Base-by-base conservation (phyloP, 1,284 basidiomycete genomes). In the Puccinia hordei region DNA sequence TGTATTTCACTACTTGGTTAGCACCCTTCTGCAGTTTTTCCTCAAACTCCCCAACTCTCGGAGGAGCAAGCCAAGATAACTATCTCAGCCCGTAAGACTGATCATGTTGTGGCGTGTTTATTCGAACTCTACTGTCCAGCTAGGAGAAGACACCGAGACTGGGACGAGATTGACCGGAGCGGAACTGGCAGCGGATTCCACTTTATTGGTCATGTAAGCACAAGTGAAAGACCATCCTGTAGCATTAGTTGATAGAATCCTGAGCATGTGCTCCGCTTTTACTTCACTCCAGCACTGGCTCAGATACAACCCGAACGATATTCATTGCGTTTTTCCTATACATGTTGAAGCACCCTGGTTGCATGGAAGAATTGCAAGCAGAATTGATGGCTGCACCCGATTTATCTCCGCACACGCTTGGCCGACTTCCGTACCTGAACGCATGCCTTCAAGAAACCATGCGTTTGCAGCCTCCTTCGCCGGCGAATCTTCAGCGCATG, bases 381-480 rank as follows among this genome's bases (percentile, higher is more conserved):
- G 84, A 85, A 76, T 82, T 85, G 75, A 81, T 82, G 53, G 80
- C 81, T 24, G 84, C 84, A 57, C 73, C 83, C 30, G 82, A 83
- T 17, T 74, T 81, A 33, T 84, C 83, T 13, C 73, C 75, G 22
- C 81, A 84, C 12, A 65, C 78, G 17, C 71, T 82, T 33, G 83
- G 84, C 2, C 81, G 81, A 66, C 73, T 85, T 6, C 81, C 82
- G 30, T 84, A 83, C 33, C 73, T 85, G 2, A 82, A 84, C 81
- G 85, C 84, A 6, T 85, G 84, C 73, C 82, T 85, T 79, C 85
- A 85, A 81, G 85, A 85, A 76, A 82, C 83, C 0, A 80, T 85
- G 2, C 83, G 85, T 15, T 83, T 85, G 1, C 84, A 85, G 33
- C 85, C 85, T 2, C 83, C 85, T 19, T 85, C 85, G 33, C 83